Evolutionary conservation across 768 basidiomycete species (phyloP).

Genomic region (Tulasnella sp.): DNA sequence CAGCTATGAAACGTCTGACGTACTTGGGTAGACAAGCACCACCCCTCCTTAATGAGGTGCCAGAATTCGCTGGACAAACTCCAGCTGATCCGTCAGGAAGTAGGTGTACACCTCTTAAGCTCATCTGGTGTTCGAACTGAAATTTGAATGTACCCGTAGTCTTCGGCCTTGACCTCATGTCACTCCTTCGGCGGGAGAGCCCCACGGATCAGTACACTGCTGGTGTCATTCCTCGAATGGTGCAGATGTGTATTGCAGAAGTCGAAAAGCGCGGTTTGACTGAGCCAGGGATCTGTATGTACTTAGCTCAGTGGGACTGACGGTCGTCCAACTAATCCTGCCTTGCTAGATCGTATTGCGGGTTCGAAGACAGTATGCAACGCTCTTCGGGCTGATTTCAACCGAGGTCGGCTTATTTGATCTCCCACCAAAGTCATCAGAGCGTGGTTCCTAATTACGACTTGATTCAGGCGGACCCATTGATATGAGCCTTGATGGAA

Average conservation of each 20-base stretch:
- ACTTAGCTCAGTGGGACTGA: background rate
- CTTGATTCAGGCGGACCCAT: constrained; percentile 13
- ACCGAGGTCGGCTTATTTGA: constrained; percentile 39
- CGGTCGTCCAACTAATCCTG: background rate
- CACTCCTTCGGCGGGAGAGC: constrained; percentile 55
- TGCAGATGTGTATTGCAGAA: constrained; percentile 54
- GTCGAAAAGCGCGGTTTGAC: constrained; percentile 64
- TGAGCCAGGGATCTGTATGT: constrained; percentile 77
- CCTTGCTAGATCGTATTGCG: constrained; percentile 59
- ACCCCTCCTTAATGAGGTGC: constrained; percentile 48
- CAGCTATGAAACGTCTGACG: constrained; percentile 67
- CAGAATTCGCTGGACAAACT: background rate
- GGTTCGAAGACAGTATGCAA: constrained; percentile 63
- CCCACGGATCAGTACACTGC: constrained; percentile 37
- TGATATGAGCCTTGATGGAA: constrained; percentile 27
- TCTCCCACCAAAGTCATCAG: constrained; percentile 37
- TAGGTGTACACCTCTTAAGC: background rate
- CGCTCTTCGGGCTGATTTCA: constrained; percentile 60
- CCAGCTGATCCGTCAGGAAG: constrained; percentile 8
- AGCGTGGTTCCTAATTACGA: too few species aligned
- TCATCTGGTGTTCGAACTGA: background rate
- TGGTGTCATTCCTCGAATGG: constrained; percentile 53
- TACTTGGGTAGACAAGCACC: constrained; percentile 70
- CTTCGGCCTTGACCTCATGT: constrained; percentile 66
- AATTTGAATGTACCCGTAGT: constrained; percentile 30